phyloP scores from a whole-genome alignment of 768 basidiomycete species.

The Boletus speciosus region DNA sequence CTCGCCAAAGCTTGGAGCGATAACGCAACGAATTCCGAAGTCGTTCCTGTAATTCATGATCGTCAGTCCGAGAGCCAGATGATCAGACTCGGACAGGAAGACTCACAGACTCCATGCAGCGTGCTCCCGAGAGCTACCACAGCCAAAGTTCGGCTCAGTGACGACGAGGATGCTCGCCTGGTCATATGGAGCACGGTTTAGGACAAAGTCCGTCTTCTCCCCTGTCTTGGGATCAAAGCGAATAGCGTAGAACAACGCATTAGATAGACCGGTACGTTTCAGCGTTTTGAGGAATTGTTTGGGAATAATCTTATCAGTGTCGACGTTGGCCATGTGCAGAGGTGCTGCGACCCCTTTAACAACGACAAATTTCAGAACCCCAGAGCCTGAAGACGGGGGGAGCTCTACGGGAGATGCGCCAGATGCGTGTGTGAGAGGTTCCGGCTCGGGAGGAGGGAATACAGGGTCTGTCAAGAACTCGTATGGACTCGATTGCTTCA shows the following conservation, averaged over 20 bases:
- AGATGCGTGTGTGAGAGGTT: slow-evolving; percentile 33
- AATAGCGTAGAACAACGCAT: slow-evolving; percentile 79
- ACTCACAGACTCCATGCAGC: slow-evolving; percentile 84
- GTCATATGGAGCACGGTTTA: slow-evolving; percentile 78
- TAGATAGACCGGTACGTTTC: slow-evolving; percentile 82
- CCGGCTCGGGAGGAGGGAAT: slow-evolving; percentile 51
- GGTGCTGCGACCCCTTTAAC: slow-evolving; percentile 77
- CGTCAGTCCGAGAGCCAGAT: slow-evolving; percentile 1
- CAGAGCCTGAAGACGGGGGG: slow-evolving; percentile 45
- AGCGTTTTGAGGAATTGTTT: slow-evolving; percentile 93
- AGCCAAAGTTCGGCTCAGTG: slow-evolving; percentile 87
- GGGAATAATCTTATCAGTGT: slow-evolving; percentile 93
- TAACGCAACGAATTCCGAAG: slow-evolving; percentile 85
- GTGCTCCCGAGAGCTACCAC: slow-evolving; percentile 87
- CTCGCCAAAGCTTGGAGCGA: slow-evolving; percentile 87
- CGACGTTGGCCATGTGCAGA: slow-evolving; percentile 79
- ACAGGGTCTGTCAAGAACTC: slow-evolving; percentile 77
- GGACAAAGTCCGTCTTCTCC: slow-evolving; percentile 78
- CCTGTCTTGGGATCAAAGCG: slow-evolving; percentile 76
- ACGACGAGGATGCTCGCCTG: slow-evolving; percentile 77
- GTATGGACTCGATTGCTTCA: slow-evolving; percentile 68
- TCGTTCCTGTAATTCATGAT: slow-evolving; percentile 52
- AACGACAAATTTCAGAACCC: slow-evolving; percentile 60
- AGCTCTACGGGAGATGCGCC: slow-evolving; percentile 29
- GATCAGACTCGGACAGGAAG: not conserved